Evolutionary conservation across 352 stramenopile species (phyloP).

Genomic region (Pythium pectinolyticum): DNA sequence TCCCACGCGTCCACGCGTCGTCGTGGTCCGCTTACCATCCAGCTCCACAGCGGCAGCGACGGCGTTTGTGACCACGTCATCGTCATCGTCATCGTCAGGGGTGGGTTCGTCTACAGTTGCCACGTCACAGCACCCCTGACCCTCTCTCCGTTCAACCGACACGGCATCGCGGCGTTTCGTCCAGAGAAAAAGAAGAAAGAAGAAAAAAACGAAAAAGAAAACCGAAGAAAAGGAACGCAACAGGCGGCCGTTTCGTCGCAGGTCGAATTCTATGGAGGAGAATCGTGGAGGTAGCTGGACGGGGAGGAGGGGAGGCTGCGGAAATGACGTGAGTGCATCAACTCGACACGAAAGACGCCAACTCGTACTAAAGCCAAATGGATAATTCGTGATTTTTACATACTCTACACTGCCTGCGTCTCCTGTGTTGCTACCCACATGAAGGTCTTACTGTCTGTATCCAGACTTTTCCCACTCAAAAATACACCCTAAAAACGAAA

Average conservation of each 20-base stretch:
- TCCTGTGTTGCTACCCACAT: slow-evolving; percentile 15
- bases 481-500: slow-evolving; percentile 4
- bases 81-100: neutral
- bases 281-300: too few species aligned
- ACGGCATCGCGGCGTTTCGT: neutral
- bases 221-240: neutral
- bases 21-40: slow-evolving; percentile 17
- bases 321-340: too few species aligned
- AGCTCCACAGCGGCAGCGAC: slow-evolving; percentile 9
- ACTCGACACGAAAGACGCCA: too few species aligned
- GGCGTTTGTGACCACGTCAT: slow-evolving; percentile 1
- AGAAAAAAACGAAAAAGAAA: neutral
- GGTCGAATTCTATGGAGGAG: too few species aligned
- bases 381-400: too few species aligned
- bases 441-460: neutral
- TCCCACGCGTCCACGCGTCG: slow-evolving; percentile 12
- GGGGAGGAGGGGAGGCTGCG: neutral
- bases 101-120: neutral
- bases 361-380: too few species aligned
- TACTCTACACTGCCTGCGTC: slow-evolving; percentile 18
- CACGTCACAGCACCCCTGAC: neutral
- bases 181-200: neutral
- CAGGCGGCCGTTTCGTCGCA: neutral
- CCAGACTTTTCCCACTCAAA: neutral
- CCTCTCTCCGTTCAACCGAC: neutral